Conservation (phyloP, 495 filamentous ascomycete species). For the Trichoderma parareesei region DNA sequence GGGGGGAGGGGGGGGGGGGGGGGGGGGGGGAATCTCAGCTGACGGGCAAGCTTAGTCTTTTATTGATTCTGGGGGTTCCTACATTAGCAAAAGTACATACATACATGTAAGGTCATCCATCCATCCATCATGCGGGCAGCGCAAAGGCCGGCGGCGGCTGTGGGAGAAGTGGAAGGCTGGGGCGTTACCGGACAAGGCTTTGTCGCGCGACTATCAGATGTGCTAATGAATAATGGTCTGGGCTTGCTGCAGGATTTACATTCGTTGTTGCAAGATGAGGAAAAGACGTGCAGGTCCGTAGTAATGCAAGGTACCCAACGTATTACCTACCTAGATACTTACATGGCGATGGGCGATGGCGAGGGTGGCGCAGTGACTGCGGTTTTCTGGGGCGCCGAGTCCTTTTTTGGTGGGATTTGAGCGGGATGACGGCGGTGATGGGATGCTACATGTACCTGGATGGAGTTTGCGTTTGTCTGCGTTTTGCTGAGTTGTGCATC, state of each 20-base stretch:
- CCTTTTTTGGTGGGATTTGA: not conserved
- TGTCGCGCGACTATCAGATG: no score
- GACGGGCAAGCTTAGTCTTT: constrained; percentile 5
- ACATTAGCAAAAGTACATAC: not conserved
- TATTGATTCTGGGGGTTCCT: not conserved
- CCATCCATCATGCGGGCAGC: no score
- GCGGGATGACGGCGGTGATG: not conserved
- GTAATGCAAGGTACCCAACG: not conserved
- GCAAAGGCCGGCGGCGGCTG: not conserved
- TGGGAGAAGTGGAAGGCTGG: not conserved
- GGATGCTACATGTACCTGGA: no score
- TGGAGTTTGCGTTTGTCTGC: no score
- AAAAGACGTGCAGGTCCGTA: not conserved
- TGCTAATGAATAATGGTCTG: no score
- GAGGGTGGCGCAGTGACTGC: constrained; percentile 11
- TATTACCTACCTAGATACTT: no score
- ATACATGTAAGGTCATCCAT: no score
- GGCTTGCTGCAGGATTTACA: no score
- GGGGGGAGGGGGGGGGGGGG: no score
- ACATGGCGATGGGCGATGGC: no score
- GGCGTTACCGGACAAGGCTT: not conserved
- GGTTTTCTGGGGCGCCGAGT: not conserved
- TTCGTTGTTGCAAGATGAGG: no score
- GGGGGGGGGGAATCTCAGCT: not conserved
- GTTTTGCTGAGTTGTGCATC: no score